phyloP scores from a whole-genome alignment of 1,139 yeast genomes.

The Pichia sp. region DNA sequence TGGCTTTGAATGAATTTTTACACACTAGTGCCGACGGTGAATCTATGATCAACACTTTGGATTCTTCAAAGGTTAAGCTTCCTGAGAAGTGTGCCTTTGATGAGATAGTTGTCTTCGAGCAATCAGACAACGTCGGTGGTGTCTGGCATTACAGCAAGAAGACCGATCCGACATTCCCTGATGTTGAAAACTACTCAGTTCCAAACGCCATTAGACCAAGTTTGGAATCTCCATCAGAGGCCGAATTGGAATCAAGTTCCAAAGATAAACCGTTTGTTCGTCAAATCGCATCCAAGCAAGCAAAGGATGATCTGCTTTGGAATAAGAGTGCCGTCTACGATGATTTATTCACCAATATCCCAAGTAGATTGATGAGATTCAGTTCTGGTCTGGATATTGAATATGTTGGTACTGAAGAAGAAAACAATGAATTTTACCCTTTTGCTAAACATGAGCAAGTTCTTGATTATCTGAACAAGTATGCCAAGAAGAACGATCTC shows the following conservation, averaged over 20 bases:
- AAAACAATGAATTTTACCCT: slow-evolving; percentile 41
- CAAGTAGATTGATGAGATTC: slow-evolving; percentile 43
- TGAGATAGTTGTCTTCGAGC: slow-evolving; percentile 38
- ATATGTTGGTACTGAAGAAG: slow-evolving; percentile 9
- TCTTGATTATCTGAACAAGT: slow-evolving; percentile 32
- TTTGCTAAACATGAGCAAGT: slow-evolving; percentile 39
- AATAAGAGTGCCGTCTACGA: slow-evolving; percentile 38
- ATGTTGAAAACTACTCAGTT: slow-evolving; percentile 14
- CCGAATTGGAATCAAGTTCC: slow-evolving; percentile 6
- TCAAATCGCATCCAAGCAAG: slow-evolving; percentile 1
- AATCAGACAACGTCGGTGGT: slow-evolving; percentile 36
- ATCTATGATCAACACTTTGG: slow-evolving; percentile 25
- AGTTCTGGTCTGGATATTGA: slow-evolving; percentile 30
- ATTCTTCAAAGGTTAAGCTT: background rate
- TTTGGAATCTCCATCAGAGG: slow-evolving; percentile 3
- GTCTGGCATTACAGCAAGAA: slow-evolving; percentile 33
- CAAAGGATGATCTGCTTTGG: slow-evolving; percentile 32
- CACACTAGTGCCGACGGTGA: slow-evolving; percentile 33
- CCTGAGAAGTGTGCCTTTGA: slow-evolving; percentile 28
- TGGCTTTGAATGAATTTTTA: slow-evolving; percentile 34
- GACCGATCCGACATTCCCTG: slow-evolving; percentile 21
- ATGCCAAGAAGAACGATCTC: slow-evolving; percentile 33
- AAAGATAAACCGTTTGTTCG: slow-evolving; percentile 2
- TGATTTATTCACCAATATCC: slow-evolving; percentile 47
- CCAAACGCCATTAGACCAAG: slow-evolving; percentile 20